Base-by-base conservation (phyloP, 2,329 filamentous ascomycete species). In the Chlorencoelia australis region DNA sequence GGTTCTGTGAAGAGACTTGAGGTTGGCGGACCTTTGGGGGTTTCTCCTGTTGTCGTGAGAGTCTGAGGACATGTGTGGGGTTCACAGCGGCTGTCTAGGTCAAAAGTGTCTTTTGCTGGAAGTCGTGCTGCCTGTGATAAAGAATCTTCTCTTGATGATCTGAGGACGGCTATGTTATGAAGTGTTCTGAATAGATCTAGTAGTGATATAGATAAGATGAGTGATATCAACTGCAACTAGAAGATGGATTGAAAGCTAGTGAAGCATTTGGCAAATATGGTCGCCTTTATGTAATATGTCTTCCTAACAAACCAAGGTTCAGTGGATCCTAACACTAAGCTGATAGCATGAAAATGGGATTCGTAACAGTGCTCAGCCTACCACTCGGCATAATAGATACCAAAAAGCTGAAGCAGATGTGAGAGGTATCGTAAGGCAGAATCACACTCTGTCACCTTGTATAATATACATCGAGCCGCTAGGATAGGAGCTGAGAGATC, bases 191-290 rank as follows among this genome's bases (percentile, higher is more conserved):
- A 22, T 24, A 33, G 10, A 33, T 33, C 30, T 33, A 22, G 13
- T 33, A 15, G 19, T 22, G 19, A 33, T 33, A 33, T 9, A 21
- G 17, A 33, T 17, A 21, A 21, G 17, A 33, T 21, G 30, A 33
- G 4, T 35, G 16, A 20, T 19, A 15, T 19, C 25, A 28, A 35
- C 22, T 27, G 14, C n/a, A 35, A 35, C 14, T 28, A 5, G 18
- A 24, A 27, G 18, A 16, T 9, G 15, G 19, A 33, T 24, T 35
- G 15, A 35, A 35, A 35, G 22, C 33, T 35, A 14, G 33, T 17
- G 18, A 35, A 35, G 33, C 11, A 35, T 35, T 35, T 35, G 15
- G 33, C n/a, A 35, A 35, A 29, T 35, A 15, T 35, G 16, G 22
- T 31, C n/a, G 29, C 13, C 29, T 31, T 31, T 31, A 31, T 31